Percentiles rank a stretch among this genome's conserved stretches.
Evolutionary conservation across 2,329 filamentous ascomycete species (phyloP).

Genomic region (Fusarium sp.): DNA sequence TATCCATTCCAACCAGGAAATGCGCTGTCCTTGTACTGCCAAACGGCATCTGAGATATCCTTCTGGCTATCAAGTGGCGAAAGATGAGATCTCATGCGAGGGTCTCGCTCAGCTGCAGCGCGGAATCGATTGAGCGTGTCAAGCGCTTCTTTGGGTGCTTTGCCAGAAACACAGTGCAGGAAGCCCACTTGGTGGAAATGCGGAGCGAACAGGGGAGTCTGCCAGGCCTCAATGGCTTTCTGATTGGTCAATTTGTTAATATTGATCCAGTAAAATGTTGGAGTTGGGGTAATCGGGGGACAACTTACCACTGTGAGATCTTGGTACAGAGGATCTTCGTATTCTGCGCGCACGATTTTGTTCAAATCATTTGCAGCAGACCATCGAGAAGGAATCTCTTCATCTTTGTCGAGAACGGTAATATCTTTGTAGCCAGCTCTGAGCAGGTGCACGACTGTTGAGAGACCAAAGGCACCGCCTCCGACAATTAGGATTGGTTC

Average conservation of each 20-base stretch:
- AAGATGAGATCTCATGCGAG: conserved; percentile 53
- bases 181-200: conserved; percentile 56
- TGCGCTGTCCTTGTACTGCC: conserved; percentile 60
- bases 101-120: conserved; percentile 52
- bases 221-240: conserved; percentile 64
- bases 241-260: not conserved
- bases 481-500: conserved; percentile 53
- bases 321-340: conserved; percentile 66
- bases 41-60: conserved; percentile 54
- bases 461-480: conserved; percentile 61
- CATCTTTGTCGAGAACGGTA: conserved; percentile 57
- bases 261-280: not conserved
- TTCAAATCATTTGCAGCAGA: conserved; percentile 70
- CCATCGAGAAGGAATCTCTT: conserved; percentile 52
- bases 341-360: conserved; percentile 69
- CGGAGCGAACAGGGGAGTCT: conserved; percentile 60
- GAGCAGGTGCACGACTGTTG: conserved; percentile 58
- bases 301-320: conserved; percentile 60
- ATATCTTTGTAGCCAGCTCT: conserved; percentile 56
- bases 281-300: not conserved
- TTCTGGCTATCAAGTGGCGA: conserved; percentile 47
- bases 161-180: conserved; percentile 59
- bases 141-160: conserved; percentile 58
- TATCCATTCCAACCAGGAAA: conserved; percentile 65
- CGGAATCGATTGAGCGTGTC: conserved; percentile 56